phyloP scores from a whole-genome alignment of 495 filamentous ascomycete species.

The Gamarada debralockiae region DNA sequence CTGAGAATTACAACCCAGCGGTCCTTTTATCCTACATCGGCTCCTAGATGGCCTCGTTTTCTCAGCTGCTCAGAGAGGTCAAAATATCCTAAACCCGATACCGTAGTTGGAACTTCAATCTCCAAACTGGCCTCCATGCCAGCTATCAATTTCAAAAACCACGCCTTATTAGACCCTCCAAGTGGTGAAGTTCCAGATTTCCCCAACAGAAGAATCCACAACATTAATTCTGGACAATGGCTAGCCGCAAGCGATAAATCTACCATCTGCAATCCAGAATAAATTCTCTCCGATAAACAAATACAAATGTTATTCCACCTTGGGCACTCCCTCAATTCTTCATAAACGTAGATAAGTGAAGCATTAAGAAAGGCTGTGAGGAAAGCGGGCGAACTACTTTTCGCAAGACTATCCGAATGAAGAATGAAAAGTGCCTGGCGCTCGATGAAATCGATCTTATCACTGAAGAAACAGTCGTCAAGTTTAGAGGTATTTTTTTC shows the following conservation, averaged over 20 bases:
- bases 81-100: slow-evolving; percentile 1
- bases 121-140: neutral
- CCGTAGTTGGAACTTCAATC: neutral
- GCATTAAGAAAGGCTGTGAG: slow-evolving; percentile 8
- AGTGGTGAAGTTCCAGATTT: neutral
- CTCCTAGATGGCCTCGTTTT: too few species aligned
- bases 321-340: slow-evolving; percentile 5
- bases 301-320: slow-evolving; percentile 10
- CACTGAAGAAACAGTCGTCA: slow-evolving; percentile 3
- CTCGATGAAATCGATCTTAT: slow-evolving; percentile 7
- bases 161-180: neutral
- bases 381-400: neutral
- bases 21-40: too few species aligned
- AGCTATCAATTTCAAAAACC: neutral
- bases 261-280: slow-evolving; percentile 2
- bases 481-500: neutral
- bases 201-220: slow-evolving; percentile 5
- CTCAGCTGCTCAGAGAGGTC: slow-evolving; percentile 3
- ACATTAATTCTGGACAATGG: slow-evolving; percentile 3
- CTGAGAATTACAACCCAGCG: too few species aligned
- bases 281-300: slow-evolving; percentile 4
- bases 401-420: neutral
- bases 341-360: neutral
- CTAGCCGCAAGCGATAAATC: neutral
- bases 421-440: neutral